Conservation (phyloP, 164 flowering plant species). For the Euptelea pleiosperma region DNA sequence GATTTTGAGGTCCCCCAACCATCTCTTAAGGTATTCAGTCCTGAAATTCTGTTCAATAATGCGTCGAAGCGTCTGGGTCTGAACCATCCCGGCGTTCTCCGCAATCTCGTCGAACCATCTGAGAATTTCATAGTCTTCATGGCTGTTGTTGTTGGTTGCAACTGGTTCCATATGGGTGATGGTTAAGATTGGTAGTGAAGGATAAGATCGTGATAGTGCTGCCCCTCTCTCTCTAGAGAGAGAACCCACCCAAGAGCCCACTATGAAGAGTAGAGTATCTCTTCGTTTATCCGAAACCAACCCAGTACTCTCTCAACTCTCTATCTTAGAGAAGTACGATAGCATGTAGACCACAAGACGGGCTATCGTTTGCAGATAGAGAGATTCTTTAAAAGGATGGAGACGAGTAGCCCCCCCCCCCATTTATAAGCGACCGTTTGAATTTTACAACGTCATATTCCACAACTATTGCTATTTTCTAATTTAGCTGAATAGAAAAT, state of each 20-base stretch:
- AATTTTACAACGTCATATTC: too few species aligned
- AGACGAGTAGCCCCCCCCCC: background rate
- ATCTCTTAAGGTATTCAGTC: slow-evolving; percentile 59
- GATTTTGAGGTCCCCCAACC: slow-evolving; percentile 47
- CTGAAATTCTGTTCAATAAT: slow-evolving; percentile 59
- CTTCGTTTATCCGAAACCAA: too few species aligned
- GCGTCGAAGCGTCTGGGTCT: slow-evolving; percentile 50
- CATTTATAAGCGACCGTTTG: too few species aligned
- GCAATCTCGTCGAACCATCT: slow-evolving; percentile 62
- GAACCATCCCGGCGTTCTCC: slow-evolving; percentile 46
- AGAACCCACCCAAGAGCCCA: background rate
- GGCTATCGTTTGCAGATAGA: background rate
- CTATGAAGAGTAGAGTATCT: background rate
- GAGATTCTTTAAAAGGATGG: slow-evolving; percentile 3
- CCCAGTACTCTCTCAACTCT: background rate
- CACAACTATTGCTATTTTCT: too few species aligned
- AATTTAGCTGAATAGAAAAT: too few species aligned
- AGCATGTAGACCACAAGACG: slow-evolving; percentile 1
- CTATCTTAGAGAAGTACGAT: slow-evolving; percentile 1
- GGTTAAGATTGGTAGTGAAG: background rate
- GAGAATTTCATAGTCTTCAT: slow-evolving; percentile 33
- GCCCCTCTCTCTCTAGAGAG: background rate
- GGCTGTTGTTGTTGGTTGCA: background rate
- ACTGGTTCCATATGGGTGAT: slow-evolving; percentile 9
- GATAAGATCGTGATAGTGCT: background rate